Evolutionary conservation across 768 basidiomycete species (phyloP), one percentile per base, ranked within the genome.

Genomic region (Suillus subalutaceus): DNA sequence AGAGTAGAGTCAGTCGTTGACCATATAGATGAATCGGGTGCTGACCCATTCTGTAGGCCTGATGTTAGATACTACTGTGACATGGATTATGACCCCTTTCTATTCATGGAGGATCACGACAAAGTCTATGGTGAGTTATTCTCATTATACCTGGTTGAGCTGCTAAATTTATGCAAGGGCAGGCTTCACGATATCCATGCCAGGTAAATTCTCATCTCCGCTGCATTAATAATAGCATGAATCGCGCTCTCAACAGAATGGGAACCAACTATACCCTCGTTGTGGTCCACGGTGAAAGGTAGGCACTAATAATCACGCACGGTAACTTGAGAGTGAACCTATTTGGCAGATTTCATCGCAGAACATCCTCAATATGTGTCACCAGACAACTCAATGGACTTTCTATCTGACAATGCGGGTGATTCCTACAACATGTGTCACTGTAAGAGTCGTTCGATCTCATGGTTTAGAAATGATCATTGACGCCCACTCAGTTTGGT

Each of bases 401-500:
- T 88, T 77, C 66, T 92, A 58, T 90, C 88, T 1, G 84, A 91
- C 58, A 83, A 96, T 72, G 82, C 83, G 5, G 90, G 89, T 2
- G 80, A 85, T 48, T 81, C 80, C 0, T 91, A 89, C 72, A 90
- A 90, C 76, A 75, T 82, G 57, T 91, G 89, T 70, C 87, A 89
- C 69, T 89, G 86, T 88, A 68, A 70, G 86, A 46, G 13, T 38
- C n/a, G 26, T 48, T 26, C 57, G 8, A 16, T 38, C n/a, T 23
- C 59, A 40, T 37, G 23, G 38, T 13, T 20, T 12, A 8, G 43
- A 12, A 18, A 10, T 6, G 10, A 23, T 37, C 6, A 62, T 63
- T 63, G 20, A 60, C 9, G 20, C 38, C 16, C 6, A 37, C 62
- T 2, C 63, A 93, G 92, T 93, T 81, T 96, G 94, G 94, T 92